Evolutionary conservation across 2,329 filamentous ascomycete species (phyloP).

Genomic region (Pseudogymnoascus sp.): DNA sequence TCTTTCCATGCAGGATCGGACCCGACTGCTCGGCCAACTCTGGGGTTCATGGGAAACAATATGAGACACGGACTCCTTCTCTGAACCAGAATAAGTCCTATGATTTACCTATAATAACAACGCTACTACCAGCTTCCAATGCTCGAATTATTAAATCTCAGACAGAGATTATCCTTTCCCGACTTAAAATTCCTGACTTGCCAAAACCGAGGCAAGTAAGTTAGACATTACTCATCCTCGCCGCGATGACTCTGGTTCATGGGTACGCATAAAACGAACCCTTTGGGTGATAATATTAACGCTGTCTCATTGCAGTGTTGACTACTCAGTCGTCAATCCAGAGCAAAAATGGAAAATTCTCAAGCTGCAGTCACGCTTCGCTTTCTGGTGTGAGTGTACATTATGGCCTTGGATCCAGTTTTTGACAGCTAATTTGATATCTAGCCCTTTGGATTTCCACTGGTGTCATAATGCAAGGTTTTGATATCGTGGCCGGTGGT

Average conservation of each 20-base stretch:
- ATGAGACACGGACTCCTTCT: neutral
- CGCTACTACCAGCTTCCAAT: neutral
- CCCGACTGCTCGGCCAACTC: neutral
- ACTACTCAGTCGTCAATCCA: conserved; percentile 22
- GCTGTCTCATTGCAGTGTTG: conserved; percentile 13
- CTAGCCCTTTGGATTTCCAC: conserved; percentile 25
- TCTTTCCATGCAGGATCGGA: neutral
- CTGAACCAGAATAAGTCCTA: neutral
- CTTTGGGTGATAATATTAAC: neutral
- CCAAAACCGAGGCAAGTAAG: neutral
- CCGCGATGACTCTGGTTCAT: neutral
- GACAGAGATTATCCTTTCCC: neutral
- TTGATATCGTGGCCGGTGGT: conserved; percentile 18
- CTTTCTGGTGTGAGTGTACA: conserved; percentile 22
- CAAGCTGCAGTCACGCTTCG: conserved; percentile 19
- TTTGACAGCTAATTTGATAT: neutral
- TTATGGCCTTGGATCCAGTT: neutral
- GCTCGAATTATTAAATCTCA: neutral
- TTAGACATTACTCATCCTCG: neutral
- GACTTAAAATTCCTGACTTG: neutral
- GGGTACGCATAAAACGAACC: neutral
- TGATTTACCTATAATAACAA: neutral
- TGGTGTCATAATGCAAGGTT: conserved; percentile 27
- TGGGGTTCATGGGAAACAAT: neutral
- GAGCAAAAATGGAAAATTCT: conserved; percentile 27